Evolutionary conservation across 1,284 basidiomycete genomes (phyloP), one percentile per base, ranked within the genome.

Genomic region (Trametes hirsuta): DNA sequence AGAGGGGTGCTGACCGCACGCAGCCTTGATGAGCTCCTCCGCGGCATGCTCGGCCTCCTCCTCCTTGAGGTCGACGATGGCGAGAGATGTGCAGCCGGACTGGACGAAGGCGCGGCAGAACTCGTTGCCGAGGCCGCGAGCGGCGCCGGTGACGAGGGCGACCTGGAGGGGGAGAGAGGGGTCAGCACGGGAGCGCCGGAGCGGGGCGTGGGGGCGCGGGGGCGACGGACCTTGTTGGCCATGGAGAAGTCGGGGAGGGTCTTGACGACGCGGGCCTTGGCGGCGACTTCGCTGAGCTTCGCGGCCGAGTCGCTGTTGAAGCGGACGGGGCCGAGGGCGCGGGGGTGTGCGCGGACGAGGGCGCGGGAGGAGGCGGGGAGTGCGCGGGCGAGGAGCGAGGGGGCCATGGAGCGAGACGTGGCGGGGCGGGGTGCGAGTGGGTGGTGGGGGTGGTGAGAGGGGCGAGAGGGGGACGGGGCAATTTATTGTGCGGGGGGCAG

Each of bases 61-160:
- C 68, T 87, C 81, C 69, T 90, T 89, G 58, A 98, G 78, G 76
- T 98, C 96, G 56, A 98, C 77, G 67, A 98, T 85, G 42, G 88
- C 94, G 39, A 98, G 76, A 53, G 83, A 82, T 44, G 88, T 90
- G 73, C 94, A 94, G 54, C 94, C 95, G 18, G 93, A 93, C 76
- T 93, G 88, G 66, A 96, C 73, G 74, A 98, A 94, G 8, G 94
- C 94, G 55, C 88, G 85, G 69, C 93, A 94, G 74, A 97, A 94
- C 75, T 94, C 88, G 69, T 91, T 85, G 14, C 95, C 95, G 39
- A 97, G 78, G 12, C 96, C 96, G 69, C 93, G 84, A 15, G 94
- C 96, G 54, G 90, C 97, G 54, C 96, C 96, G n/a, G 96, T 98
- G 56, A 98, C 87, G 66, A 97, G 80, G 77, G 92, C 95, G 49